A percentile compares a stretch with the other conserved stretches of the same genome.
phyloP scores from a whole-genome alignment of 768 basidiomycete genomes.

The Boletellus ananas region DNA sequence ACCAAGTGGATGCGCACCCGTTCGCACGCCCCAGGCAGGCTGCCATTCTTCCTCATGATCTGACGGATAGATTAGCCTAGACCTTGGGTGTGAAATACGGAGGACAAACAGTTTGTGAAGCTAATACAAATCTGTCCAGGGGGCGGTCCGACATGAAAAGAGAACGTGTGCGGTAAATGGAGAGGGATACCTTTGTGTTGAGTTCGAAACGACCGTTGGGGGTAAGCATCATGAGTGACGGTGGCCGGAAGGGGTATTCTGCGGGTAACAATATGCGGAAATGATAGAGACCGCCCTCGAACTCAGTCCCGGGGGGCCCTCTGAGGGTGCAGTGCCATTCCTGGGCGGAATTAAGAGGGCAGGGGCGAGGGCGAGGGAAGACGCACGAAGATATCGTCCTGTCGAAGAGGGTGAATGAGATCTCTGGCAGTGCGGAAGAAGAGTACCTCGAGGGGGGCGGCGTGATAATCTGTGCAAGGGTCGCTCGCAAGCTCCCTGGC shows the following conservation, averaged over 20 bases:
- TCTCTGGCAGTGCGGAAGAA: background rate
- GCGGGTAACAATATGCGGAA: constrained; percentile 87
- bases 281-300: constrained; percentile 94
- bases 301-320: constrained; percentile 84
- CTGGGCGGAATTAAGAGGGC: constrained; percentile 31
- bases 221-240: constrained; percentile 93
- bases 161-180: constrained; percentile 13
- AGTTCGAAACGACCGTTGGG: constrained; percentile 97
- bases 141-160: constrained; percentile 5
- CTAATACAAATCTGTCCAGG: constrained; percentile 78
- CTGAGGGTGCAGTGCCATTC: constrained; percentile 99
- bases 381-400: constrained; percentile 89
- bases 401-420: constrained; percentile 3
- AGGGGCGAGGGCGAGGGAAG: constrained; percentile 1
- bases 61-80: constrained; percentile 35
- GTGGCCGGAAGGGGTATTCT: constrained; percentile 95
- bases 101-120: constrained; percentile 76
- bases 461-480: constrained; percentile 81
- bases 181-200: constrained; percentile 76
- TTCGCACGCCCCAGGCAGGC: constrained; percentile 97
- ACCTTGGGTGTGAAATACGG: constrained; percentile 15
- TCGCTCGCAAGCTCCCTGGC: constrained; percentile 85
- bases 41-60: constrained; percentile 98
- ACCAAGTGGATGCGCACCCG: constrained; percentile 48
- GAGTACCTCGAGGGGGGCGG: constrained; percentile 72